Percentiles rank a stretch among this genome's conserved stretches.
phyloP scores from a whole-genome alignment of 1,139 yeast genomes.

The Hyphopichia burtonii region DNA sequence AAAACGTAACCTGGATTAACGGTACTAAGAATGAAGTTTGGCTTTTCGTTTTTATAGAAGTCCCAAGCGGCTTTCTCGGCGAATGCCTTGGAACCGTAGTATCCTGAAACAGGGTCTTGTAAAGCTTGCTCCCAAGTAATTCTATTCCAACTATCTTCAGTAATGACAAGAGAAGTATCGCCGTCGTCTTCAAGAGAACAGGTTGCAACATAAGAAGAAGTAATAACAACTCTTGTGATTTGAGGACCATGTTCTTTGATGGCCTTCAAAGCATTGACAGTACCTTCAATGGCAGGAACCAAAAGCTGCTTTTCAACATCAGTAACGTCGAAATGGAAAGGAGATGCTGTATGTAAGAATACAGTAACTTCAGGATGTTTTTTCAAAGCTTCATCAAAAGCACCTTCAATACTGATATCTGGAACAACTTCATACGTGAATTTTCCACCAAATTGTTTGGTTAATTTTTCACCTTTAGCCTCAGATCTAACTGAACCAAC shows the following conservation, averaged over 20 bases:
- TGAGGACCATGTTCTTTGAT: slow-evolving; percentile 23
- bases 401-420: slow-evolving; percentile 30
- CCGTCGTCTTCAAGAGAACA: slow-evolving; percentile 38
- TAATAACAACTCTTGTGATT: slow-evolving; percentile 33
- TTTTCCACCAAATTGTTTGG: slow-evolving; percentile 19
- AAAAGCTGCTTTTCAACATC: slow-evolving; percentile 40
- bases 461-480: slow-evolving; percentile 49
- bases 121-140: slow-evolving; percentile 36
- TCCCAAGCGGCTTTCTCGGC: slow-evolving; percentile 43
- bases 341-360: slow-evolving; percentile 36
- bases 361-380: slow-evolving; percentile 27
- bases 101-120: slow-evolving; percentile 37
- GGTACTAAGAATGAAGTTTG: slow-evolving; percentile 42
- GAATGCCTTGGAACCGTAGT: slow-evolving; percentile 39
- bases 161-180: slow-evolving; percentile 25
- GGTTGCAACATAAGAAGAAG: slow-evolving; percentile 46
- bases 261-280: slow-evolving; percentile 32
- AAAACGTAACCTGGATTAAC: slow-evolving; percentile 53
- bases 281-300: slow-evolving; percentile 41
- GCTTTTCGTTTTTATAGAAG: slow-evolving; percentile 24
- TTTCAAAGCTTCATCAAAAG: slow-evolving; percentile 34
- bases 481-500: slow-evolving; percentile 63
- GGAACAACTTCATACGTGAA: slow-evolving; percentile 35
- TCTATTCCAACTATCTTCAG: slow-evolving; percentile 41
- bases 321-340: slow-evolving; percentile 30